phyloP scores from a whole-genome alignment of 805 yeast genomes.

The Candida qinlingensis region DNA sequence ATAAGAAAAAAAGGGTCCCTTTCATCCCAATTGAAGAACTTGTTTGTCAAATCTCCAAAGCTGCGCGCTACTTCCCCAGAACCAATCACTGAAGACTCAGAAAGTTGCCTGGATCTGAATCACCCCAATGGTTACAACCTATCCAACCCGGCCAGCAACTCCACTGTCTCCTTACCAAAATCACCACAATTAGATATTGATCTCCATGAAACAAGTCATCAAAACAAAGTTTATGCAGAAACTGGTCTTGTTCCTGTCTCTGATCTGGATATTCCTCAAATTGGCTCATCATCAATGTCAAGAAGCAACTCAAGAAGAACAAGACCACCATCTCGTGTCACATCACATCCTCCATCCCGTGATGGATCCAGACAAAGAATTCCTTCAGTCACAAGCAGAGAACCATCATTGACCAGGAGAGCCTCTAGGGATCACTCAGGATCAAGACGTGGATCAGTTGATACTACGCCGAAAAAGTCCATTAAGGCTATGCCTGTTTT shows the following conservation, averaged over 20 bases:
- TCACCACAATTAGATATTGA: conserved; percentile 1
- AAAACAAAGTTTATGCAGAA: background rate
- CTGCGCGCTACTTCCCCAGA: background rate
- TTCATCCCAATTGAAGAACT: conserved; percentile 18
- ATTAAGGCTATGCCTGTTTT: background rate
- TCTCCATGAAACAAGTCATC: background rate
- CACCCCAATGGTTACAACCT: background rate
- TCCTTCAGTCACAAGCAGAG: background rate
- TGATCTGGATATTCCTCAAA: background rate
- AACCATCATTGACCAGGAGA: conserved; percentile 4
- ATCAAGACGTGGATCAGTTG: conserved; percentile 4
- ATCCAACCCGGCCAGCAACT: background rate
- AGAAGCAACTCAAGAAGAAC: conserved; percentile 4
- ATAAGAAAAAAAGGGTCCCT: conserved; percentile 11
- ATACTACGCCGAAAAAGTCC: background rate
- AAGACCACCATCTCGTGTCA: background rate
- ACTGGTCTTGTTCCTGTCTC: conserved; percentile 1
- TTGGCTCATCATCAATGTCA: background rate
- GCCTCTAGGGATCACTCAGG: background rate
- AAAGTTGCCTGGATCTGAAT: background rate
- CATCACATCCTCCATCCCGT: background rate
- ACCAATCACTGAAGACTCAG: background rate
- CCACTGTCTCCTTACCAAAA: background rate
- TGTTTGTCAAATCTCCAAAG: conserved; percentile 17
- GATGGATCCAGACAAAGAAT: conserved; percentile 4